Evolutionary conservation across 345 rosid species (phyloP).

Genomic region (Firmiana major): DNA sequence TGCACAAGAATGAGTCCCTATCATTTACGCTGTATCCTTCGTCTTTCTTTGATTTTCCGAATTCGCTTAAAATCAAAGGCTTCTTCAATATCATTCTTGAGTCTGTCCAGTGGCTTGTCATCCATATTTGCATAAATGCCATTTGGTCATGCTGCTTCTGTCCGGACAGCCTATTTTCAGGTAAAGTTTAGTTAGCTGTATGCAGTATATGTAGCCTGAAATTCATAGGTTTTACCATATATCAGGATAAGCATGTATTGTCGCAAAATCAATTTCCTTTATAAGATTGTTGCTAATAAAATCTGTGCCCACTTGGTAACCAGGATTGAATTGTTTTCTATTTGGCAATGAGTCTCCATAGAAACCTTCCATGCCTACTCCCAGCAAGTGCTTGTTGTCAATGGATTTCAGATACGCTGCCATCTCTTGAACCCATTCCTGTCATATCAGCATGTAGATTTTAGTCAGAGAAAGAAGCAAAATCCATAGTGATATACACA

Average conservation of each 20-base stretch:
- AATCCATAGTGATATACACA: too few species aligned
- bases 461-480: background rate
- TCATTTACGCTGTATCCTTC: constrained; percentile 18
- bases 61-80: constrained; percentile 44
- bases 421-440: constrained; percentile 32
- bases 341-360: too few species aligned
- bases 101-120: constrained; percentile 33
- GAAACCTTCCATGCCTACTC: constrained; percentile 7
- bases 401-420: constrained; percentile 40
- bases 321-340: too few species aligned
- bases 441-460: background rate
- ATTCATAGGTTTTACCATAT: too few species aligned
- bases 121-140: constrained; percentile 36
- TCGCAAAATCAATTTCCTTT: too few species aligned
- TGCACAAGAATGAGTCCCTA: constrained; percentile 28
- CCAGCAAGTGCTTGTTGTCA: constrained; percentile 40
- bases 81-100: constrained; percentile 28
- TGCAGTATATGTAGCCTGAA: too few species aligned
- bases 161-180: too few species aligned
- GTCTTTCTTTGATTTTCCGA: constrained; percentile 38
- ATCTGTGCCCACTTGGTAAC: too few species aligned
- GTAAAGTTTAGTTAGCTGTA: too few species aligned
- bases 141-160: constrained; percentile 9
- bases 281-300: too few species aligned
- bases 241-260: too few species aligned